Conservation (phyloP, 371 early-diverging fungal species). For the Basidiobolus heterosporus region DNA sequence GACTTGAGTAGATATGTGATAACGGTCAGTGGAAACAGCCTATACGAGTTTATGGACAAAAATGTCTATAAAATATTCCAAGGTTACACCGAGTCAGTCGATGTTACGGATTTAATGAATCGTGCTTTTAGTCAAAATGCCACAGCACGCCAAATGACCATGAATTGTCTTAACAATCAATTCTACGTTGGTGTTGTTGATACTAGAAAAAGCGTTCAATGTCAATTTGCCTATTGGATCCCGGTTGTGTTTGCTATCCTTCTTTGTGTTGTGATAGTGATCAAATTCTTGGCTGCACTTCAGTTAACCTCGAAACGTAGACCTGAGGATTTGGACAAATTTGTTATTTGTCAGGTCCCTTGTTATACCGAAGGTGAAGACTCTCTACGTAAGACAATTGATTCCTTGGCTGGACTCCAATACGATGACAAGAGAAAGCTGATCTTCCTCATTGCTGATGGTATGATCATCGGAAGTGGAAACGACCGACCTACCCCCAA, state of each 20-base stretch:
- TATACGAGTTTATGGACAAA: neutral
- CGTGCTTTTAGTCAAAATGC: constrained; percentile 82
- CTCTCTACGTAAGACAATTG: constrained; percentile 45
- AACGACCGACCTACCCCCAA: constrained; percentile 80
- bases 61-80: neutral
- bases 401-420: constrained; percentile 43
- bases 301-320: constrained; percentile 55
- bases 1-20: constrained; percentile 56
- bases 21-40: neutral
- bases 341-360: constrained; percentile 80
- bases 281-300: constrained; percentile 85
- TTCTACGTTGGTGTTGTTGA: constrained; percentile 85
- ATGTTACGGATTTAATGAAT: constrained; percentile 80
- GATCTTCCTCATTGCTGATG: constrained; percentile 65
- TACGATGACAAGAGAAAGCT: constrained; percentile 56
- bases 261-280: constrained; percentile 63
- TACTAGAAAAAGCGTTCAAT: constrained; percentile 52
- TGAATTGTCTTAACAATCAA: constrained; percentile 59
- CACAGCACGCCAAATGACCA: constrained; percentile 21
- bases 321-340: constrained; percentile 75
- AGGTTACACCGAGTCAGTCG: constrained; percentile 23
- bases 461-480: constrained; percentile 77
- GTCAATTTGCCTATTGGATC: constrained; percentile 78
- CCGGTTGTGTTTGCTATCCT: constrained; percentile 58
- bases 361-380: constrained; percentile 75